These are phyloP conservation scores for Bidens hawaiensis DNA, from an alignment of 140 eudicot genomes.

Conservation along the genomic window DNA sequence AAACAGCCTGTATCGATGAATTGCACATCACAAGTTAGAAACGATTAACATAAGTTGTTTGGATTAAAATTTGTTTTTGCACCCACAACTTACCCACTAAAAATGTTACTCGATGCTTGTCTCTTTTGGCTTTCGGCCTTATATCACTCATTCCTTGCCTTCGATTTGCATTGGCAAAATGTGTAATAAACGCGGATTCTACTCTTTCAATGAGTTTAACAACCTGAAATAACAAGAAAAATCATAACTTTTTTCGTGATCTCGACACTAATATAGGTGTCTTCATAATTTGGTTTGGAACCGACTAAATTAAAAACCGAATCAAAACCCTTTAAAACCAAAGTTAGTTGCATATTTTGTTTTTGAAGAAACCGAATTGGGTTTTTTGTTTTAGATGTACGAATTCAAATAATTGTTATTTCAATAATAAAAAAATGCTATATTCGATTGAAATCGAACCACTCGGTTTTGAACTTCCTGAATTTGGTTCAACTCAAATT, in stretches of 20 bases:
- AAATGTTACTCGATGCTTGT: conserved; percentile 35
- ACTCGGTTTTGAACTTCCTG: too few relatives aligned
- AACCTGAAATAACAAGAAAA: conserved; percentile 25
- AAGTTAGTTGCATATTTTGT: too few relatives aligned
- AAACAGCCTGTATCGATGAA: conserved; percentile 42
- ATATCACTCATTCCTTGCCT: conserved; percentile 39
- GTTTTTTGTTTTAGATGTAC: too few relatives aligned
- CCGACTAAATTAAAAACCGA: not conserved
- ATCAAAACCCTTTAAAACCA: not conserved
- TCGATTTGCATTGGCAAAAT: conserved; percentile 52
- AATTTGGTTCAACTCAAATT: too few relatives aligned
- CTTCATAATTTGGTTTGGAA: conserved; percentile 22
- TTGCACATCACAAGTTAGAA: not conserved
- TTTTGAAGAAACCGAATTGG: too few relatives aligned
- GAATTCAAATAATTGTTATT: too few relatives aligned
- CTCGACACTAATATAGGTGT: conserved; percentile 29
- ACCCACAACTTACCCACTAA: conserved; percentile 29
- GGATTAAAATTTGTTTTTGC: not conserved
- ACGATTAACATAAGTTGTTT: not conserved
- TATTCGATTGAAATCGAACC: too few relatives aligned
- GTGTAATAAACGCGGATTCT: conserved; percentile 39
- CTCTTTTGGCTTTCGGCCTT: conserved; percentile 38
- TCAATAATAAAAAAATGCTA: too few relatives aligned
- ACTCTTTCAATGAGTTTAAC: conserved; percentile 44
- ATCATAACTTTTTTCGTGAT: not conserved